These are phyloP conservation scores for Ceratobasidium sp. DNA, from an alignment of 1,284 basidiomycete species.

Conservation along the genomic window DNA sequence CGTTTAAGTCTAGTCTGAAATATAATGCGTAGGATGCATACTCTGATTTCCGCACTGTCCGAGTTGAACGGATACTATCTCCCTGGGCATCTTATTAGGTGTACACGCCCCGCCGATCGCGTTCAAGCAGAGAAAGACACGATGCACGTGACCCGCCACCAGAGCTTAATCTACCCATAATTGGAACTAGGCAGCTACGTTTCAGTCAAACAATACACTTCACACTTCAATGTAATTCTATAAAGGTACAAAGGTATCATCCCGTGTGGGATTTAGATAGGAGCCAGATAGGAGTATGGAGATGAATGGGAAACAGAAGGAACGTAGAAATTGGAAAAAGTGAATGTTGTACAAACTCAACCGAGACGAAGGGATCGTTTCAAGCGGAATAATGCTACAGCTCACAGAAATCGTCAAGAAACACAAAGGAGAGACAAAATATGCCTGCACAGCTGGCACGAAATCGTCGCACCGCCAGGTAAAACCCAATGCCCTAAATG, in stretches of 20 bases:
- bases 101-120: slow-evolving; percentile 7
- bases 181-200: not conserved
- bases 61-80: slow-evolving; percentile 88
- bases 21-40: slow-evolving; percentile 57
- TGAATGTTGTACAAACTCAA: slow-evolving; percentile 22
- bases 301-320: slow-evolving; percentile 14
- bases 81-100: slow-evolving; percentile 75
- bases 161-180: slow-evolving; percentile 5
- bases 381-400: slow-evolving; percentile 36
- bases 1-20: slow-evolving; percentile 21
- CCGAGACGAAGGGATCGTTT: slow-evolving; percentile 29
- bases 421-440: slow-evolving; percentile 18
- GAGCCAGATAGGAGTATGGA: too few species aligned
- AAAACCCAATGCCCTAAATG: slow-evolving; percentile 30
- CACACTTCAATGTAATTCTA: slow-evolving; percentile 24
- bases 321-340: slow-evolving; percentile 15
- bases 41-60: slow-evolving; percentile 98
- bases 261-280: too few species aligned
- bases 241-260: slow-evolving; percentile 19
- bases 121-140: slow-evolving; percentile 18
- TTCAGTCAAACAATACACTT: slow-evolving; percentile 38
- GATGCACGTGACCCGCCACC: slow-evolving; percentile 19
- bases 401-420: not conserved
- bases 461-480: not conserved
- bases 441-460: slow-evolving; percentile 33